A percentile compares a stretch with the other conserved stretches of the same genome.
These are phyloP conservation scores for Xanthoconium purpureum DNA, from an alignment of 768 basidiomycete species.

Conservation along the genomic window DNA sequence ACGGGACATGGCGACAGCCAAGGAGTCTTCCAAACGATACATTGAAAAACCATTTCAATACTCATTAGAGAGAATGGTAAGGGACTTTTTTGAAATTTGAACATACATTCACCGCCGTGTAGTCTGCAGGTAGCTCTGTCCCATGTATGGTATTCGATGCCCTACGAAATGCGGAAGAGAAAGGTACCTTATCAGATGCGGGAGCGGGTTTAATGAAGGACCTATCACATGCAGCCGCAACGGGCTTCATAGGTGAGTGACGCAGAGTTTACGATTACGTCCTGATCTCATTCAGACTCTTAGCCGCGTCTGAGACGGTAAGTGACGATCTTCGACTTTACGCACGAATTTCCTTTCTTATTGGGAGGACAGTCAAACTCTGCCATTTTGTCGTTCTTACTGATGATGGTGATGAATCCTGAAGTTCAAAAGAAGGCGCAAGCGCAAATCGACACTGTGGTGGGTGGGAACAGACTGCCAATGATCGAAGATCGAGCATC, in stretches of 20 bases:
- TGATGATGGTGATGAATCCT: constrained; percentile 19
- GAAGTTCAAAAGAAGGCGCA: constrained; percentile 19
- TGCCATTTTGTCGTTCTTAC: constrained; percentile 18
- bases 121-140: constrained; percentile 7
- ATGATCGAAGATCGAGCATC: constrained; percentile 13
- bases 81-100: background rate
- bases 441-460: constrained; percentile 19
- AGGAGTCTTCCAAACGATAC: constrained; percentile 13
- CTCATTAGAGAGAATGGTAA: constrained; percentile 20
- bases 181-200: background rate
- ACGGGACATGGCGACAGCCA: constrained; percentile 18
- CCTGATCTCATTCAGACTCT: background rate
- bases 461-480: constrained; percentile 14
- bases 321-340: background rate
- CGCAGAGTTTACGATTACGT: background rate
- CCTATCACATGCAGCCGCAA: constrained; percentile 23
- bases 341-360: background rate
- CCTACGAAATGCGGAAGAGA: constrained; percentile 9
- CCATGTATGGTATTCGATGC: constrained; percentile 22
- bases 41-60: constrained; percentile 14
- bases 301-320: constrained; percentile 24
- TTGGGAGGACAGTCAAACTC: constrained; percentile 21
- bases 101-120: background rate
- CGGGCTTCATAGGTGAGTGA: constrained; percentile 17
- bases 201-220: constrained; percentile 4